phyloP scores from a whole-genome alignment of 2,329 filamentous ascomycete species.

The Ceratocystis colombiana region DNA sequence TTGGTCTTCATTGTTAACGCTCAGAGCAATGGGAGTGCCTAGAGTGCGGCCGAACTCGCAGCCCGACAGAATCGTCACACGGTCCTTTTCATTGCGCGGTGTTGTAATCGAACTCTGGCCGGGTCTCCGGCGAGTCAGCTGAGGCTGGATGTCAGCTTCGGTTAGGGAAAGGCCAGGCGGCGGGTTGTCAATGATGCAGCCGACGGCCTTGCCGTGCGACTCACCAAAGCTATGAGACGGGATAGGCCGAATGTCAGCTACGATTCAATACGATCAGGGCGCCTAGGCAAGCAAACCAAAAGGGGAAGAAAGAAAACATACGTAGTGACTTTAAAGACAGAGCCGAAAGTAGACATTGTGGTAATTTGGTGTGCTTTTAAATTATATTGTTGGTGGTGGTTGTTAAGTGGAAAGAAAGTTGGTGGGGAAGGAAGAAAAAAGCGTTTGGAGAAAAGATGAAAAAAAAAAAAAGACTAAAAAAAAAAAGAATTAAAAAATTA shows the following conservation, averaged over 20 bases:
- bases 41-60: constrained; percentile 83
- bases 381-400: constrained; percentile 22
- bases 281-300: constrained; percentile 22
- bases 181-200: constrained; percentile 87
- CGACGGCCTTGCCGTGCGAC: constrained; percentile 85
- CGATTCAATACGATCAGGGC: background rate
- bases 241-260: constrained; percentile 20
- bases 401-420: constrained; percentile 11
- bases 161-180: constrained; percentile 79
- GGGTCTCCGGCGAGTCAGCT: constrained; percentile 81
- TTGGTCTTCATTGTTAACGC: constrained; percentile 87
- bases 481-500: constrained; percentile 3
- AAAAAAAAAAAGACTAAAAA: background rate
- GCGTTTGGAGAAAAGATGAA: constrained; percentile 9
- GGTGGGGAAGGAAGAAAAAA: constrained; percentile 25
- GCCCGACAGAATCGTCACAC: constrained; percentile 83
- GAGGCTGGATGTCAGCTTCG: constrained; percentile 83
- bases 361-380: background rate
- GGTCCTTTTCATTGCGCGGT: constrained; percentile 84
- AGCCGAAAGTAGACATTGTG: constrained; percentile 79
- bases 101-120: constrained; percentile 87
- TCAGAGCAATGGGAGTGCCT: constrained; percentile 79
- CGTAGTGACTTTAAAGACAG: constrained; percentile 73
- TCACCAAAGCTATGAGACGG: constrained; percentile 38
- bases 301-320: constrained; percentile 37